These are phyloP conservation scores for Parastagonospora avenae DNA, from an alignment of 2,329 filamentous ascomycete genomes.

Conservation along the genomic window DNA sequence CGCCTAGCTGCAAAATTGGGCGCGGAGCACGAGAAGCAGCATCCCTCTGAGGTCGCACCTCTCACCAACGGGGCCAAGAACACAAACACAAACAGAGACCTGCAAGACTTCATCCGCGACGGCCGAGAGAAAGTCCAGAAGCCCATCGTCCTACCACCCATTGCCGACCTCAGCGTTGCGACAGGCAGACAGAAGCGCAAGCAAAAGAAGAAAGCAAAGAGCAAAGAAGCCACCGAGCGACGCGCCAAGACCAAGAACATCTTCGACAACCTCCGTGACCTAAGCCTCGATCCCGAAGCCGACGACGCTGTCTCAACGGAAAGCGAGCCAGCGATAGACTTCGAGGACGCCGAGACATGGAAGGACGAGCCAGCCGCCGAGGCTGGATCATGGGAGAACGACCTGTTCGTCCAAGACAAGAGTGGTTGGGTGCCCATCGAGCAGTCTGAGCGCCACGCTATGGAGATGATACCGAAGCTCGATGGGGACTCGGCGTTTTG, in stretches of 20 bases:
- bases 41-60: not conserved
- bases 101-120: slow-evolving; percentile 20
- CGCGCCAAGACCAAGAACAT: slow-evolving; percentile 34
- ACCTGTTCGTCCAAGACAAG: slow-evolving; percentile 19
- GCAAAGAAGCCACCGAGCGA: slow-evolving; percentile 5
- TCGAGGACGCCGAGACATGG: slow-evolving; percentile 4
- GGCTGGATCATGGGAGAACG: slow-evolving; percentile 26
- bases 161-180: slow-evolving; percentile 6
- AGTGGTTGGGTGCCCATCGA: slow-evolving; percentile 28
- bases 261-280: slow-evolving; percentile 27
- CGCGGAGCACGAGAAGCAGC: slow-evolving; percentile 28
- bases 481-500: slow-evolving; percentile 56
- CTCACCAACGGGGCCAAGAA: not conserved
- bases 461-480: slow-evolving; percentile 58
- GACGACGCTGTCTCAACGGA: slow-evolving; percentile 11
- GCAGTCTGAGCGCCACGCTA: slow-evolving; percentile 27
- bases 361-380: not conserved
- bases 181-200: slow-evolving; percentile 7
- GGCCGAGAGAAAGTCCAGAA: slow-evolving; percentile 20
- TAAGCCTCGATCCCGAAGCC: slow-evolving; percentile 6
- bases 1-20: slow-evolving; percentile 60
- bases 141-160: slow-evolving; percentile 20
- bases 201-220: slow-evolving; percentile 18
- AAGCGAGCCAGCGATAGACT: slow-evolving; percentile 10
- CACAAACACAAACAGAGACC: not conserved